Conservation (phyloP, 2,329 filamentous ascomycete species). For the Pseudogymnoascus sp. region DNA sequence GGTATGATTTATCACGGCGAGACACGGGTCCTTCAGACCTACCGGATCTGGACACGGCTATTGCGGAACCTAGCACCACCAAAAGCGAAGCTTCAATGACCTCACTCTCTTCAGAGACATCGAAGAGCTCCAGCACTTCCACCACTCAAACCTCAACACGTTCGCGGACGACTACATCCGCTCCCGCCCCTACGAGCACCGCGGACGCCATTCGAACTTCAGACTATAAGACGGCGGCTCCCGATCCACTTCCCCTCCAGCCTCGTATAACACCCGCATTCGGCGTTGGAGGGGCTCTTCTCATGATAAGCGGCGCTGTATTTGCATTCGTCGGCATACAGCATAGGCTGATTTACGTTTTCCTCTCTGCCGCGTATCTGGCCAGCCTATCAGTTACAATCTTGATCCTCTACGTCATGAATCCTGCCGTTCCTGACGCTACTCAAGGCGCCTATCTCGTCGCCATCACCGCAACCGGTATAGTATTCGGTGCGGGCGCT, state of each 20-base stretch:
- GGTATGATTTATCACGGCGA: not conserved
- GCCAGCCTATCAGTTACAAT: conserved; percentile 67
- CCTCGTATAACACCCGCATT: conserved; percentile 74
- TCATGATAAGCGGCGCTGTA: conserved; percentile 62
- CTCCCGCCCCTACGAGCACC: not conserved
- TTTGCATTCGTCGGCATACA: conserved; percentile 77
- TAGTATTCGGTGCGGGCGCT: conserved; percentile 64
- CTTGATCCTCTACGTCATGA: conserved; percentile 84
- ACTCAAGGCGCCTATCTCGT: conserved; percentile 83
- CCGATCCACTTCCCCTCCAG: conserved; percentile 53
- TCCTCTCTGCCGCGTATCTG: conserved; percentile 69
- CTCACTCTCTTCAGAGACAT: not conserved
- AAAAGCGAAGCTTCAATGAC: conserved; percentile 8
- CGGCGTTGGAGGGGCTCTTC: conserved; percentile 67
- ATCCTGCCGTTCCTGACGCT: conserved; percentile 61
- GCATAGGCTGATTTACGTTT: conserved; percentile 70
- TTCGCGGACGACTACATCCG: conserved; percentile 5
- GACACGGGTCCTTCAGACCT: conserved; percentile 1
- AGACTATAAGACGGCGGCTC: conserved; percentile 5
- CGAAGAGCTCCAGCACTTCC: not conserved
- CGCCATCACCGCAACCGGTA: conserved; percentile 63
- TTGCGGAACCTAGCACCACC: conserved; percentile 6
- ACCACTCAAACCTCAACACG: conserved; percentile 1
- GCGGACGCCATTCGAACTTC: conserved; percentile 2
- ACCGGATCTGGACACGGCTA: not conserved